Evolutionary conservation across 345 rosid genomes (phyloP), one percentile per base, ranked within the genome.

Genomic region (Linum usitatissimum): DNA sequence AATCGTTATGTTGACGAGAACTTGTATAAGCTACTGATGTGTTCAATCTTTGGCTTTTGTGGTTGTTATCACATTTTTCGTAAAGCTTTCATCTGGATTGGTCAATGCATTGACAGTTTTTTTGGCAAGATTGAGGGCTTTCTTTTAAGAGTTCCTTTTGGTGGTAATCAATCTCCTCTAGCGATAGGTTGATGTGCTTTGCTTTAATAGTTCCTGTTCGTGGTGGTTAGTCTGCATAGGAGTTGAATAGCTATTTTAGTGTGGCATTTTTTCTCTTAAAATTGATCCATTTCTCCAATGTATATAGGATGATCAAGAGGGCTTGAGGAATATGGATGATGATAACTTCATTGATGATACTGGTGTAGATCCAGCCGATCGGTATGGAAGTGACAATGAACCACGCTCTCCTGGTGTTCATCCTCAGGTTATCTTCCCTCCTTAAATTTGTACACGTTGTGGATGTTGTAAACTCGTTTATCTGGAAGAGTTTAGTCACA

Each of bases 331-430:
- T 18, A 18, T 90, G 66, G 97, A 90, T 67, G 99, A 93, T 64
- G 97, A 90, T 74, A 80, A 90, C 71, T 93, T 93, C 68, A 93
- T 93, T 39, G 99, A 90, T 59, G 97, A 90, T 73, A 83, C 58
- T 68, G 99, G 99, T 68, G 66, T 93, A 40, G 96, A 90, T 67
- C 99, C 97, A 62, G 78, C 82, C 18, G 86, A 82, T 62, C 80
- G 85, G 66, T 90, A 93, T 74, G 86, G 84, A 60, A 78, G 80
- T 59, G 91, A 83, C 63, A 48, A 64, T 67, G 99, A 84, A 65
- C 83, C 75, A 36, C 73, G 70, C 48, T 69, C 90, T 66, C 90
- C 79, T 63, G 69, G 81, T 74, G 80, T 80, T 78, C 85, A 75
- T 77, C 99, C 90, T 78, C 97, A 90, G 94, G 94, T 73, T 71